Conservation (phyloP, 305 asterid genomes). For the Fraxinus dipetala region DNA sequence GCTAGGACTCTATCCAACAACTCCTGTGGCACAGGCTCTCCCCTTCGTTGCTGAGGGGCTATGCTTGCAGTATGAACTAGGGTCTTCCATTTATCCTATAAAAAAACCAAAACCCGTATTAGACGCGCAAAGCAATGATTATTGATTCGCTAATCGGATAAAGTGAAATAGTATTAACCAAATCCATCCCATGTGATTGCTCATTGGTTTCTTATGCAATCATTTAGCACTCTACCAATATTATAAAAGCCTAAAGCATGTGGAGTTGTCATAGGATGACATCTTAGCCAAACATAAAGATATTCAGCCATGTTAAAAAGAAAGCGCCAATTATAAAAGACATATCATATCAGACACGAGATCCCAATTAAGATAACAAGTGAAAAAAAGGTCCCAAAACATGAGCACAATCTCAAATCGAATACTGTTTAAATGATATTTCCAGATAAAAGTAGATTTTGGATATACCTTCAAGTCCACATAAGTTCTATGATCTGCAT, state of each 20-base stretch:
- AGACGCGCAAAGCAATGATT: constrained; percentile 15
- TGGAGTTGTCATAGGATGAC: constrained; percentile 12
- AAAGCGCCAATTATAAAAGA: background rate
- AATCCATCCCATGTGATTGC: constrained; percentile 34
- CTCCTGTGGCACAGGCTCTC: constrained; percentile 95
- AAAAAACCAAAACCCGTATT: constrained; percentile 23
- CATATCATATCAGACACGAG: background rate
- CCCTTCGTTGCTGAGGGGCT: constrained; percentile 90
- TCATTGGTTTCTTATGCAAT: constrained; percentile 28
- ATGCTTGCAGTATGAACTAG: constrained; percentile 95
- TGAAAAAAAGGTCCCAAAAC: background rate
- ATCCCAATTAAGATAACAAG: background rate
- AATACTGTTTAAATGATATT: background rate
- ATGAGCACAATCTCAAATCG: background rate
- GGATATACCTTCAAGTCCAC: constrained; percentile 79
- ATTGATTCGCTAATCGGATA: constrained; percentile 11
- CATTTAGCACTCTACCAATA: constrained; percentile 19
- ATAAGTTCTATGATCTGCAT: constrained; percentile 87
- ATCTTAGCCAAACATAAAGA: background rate
- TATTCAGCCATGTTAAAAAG: background rate
- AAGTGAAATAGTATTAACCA: background rate
- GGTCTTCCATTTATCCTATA: constrained; percentile 97
- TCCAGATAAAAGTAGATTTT: constrained; percentile 13
- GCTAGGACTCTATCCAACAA: constrained; percentile 63
- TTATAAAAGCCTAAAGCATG: constrained; percentile 32